These are phyloP conservation scores for Aspergillus sp. DNA, from an alignment of 2,329 filamentous ascomycete species.

Conservation along the genomic window DNA sequence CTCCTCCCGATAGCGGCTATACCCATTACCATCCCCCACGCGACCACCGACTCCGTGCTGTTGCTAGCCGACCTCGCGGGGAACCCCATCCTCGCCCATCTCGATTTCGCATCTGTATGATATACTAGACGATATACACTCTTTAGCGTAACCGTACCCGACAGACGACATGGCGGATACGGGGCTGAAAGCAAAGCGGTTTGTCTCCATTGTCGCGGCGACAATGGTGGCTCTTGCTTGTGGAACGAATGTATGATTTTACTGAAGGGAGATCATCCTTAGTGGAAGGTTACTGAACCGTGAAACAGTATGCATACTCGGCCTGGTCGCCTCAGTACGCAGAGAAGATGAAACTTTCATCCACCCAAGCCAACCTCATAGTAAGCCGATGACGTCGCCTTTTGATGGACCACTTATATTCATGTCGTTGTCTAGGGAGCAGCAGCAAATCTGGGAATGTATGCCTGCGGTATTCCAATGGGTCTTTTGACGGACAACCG, in stretches of 20 bases:
- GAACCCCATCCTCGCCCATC: not conserved
- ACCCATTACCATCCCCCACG: not conserved
- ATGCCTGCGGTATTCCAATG: constrained; percentile 82
- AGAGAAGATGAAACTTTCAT: constrained; percentile 77
- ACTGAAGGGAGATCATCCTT: constrained; percentile 3
- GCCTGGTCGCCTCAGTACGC: constrained; percentile 97
- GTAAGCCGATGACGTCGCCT: constrained; percentile 48
- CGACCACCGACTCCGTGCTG: not conserved
- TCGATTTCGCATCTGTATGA: not conserved
- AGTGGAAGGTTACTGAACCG: constrained; percentile 15
- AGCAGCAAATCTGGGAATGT: constrained; percentile 75
- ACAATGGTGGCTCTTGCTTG: constrained; percentile 84
- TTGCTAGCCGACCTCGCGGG: not conserved
- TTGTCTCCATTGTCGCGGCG: constrained; percentile 81
- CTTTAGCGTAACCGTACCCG: not conserved
- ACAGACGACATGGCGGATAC: constrained; percentile 27
- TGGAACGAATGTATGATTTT: constrained; percentile 73
- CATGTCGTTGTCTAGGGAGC: constrained; percentile 47
- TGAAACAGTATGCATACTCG: constrained; percentile 85
- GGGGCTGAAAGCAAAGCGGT: constrained; percentile 54
- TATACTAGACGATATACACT: not conserved
- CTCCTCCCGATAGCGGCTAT: not conserved
- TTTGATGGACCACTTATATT: not conserved
- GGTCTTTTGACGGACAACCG: constrained; percentile 82
- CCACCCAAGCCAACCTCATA: constrained; percentile 92